phyloP scores from a whole-genome alignment of 1,284 basidiomycete species.

The Thelephora terrestris region DNA sequence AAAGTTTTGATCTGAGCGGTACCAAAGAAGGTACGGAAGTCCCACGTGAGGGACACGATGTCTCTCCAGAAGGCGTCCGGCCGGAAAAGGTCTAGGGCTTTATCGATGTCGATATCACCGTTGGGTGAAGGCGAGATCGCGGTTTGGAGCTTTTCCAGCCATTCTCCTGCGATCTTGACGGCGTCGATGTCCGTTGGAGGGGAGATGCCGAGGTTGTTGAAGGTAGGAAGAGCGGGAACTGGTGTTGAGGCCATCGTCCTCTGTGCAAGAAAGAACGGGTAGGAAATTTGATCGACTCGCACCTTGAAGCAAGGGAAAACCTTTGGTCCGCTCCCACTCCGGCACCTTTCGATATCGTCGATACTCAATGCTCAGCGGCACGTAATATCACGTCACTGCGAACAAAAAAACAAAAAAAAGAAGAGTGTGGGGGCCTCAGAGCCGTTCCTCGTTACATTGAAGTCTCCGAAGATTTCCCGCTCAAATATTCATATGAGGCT shows the following conservation, averaged over 20 bases:
- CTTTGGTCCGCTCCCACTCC: no score
- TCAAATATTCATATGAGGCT: no score
- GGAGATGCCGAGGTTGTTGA: slow-evolving; percentile 28
- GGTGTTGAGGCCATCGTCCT: slow-evolving; percentile 10
- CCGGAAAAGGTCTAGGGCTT: slow-evolving; percentile 26
- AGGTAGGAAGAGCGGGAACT: slow-evolving; percentile 29
- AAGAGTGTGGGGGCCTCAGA: no score
- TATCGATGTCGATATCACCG: slow-evolving; percentile 20
- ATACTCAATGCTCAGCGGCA: no score
- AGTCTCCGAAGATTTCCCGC: no score
- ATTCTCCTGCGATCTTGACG: slow-evolving; percentile 27
- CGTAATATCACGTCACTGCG: no score
- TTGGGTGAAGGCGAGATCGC: slow-evolving; percentile 18
- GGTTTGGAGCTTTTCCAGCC: slow-evolving; percentile 34
- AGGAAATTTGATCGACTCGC: not conserved
- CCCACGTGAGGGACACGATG: slow-evolving; percentile 47
- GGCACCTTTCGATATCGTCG: no score
- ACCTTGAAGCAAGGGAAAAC: not conserved
- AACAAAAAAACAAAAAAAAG: no score
- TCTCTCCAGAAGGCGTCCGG: slow-evolving; percentile 43
- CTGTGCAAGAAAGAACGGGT: not conserved
- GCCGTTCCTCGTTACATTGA: no score
- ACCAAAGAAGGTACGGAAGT: slow-evolving; percentile 46
- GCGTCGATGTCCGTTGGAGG: slow-evolving; percentile 22
- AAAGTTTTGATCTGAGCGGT: slow-evolving; percentile 29